Conservation (phyloP, 768 basidiomycete genomes). For the Asterophora parasitica region DNA sequence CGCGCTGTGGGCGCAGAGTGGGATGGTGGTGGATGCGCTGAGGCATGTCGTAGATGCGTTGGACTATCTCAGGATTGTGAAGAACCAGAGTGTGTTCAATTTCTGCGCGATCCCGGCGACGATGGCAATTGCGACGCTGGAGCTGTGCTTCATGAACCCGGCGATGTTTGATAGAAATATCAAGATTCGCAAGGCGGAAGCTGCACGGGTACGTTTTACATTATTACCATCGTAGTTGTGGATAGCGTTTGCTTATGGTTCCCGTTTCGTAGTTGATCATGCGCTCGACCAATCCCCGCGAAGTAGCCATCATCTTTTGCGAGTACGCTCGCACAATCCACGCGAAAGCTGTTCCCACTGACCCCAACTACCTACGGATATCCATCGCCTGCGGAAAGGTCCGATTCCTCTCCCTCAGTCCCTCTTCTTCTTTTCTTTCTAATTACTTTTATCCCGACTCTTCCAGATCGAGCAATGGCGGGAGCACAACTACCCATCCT, state of each 20-base stretch:
- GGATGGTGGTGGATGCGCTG: slow-evolving; percentile 86
- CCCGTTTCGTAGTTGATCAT: slow-evolving; percentile 68
- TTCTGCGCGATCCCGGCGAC: slow-evolving; percentile 92
- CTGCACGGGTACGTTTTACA: slow-evolving; percentile 57
- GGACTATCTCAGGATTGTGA: slow-evolving; percentile 84
- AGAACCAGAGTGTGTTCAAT: slow-evolving; percentile 90
- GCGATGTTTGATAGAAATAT: slow-evolving; percentile 82
- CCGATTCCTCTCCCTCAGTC: slow-evolving; percentile 16
- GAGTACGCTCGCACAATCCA: slow-evolving; percentile 81
- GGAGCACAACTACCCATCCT: slow-evolving; percentile 91
- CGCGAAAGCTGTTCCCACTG: slow-evolving; percentile 67
- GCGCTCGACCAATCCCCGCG: slow-evolving; percentile 85
- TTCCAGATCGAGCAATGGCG: slow-evolving; percentile 87
- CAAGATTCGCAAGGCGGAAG: slow-evolving; percentile 92
- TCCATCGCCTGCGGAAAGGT: slow-evolving; percentile 85
- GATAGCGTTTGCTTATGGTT: no score
- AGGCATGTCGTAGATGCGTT: slow-evolving; percentile 80
- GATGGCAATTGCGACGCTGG: slow-evolving; percentile 95
- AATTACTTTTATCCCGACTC: slow-evolving; percentile 11
- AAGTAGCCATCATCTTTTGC: slow-evolving; percentile 86
- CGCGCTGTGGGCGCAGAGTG: slow-evolving; percentile 79
- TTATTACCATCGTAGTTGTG: not conserved
- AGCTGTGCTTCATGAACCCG: slow-evolving; percentile 90
- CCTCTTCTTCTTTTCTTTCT: not conserved
- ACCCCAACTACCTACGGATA: slow-evolving; percentile 83